Percentiles rank a stretch among this genome's conserved stretches.
Conservation (phyloP, 306 rosid species). For the Quercus engelmannii region DNA sequence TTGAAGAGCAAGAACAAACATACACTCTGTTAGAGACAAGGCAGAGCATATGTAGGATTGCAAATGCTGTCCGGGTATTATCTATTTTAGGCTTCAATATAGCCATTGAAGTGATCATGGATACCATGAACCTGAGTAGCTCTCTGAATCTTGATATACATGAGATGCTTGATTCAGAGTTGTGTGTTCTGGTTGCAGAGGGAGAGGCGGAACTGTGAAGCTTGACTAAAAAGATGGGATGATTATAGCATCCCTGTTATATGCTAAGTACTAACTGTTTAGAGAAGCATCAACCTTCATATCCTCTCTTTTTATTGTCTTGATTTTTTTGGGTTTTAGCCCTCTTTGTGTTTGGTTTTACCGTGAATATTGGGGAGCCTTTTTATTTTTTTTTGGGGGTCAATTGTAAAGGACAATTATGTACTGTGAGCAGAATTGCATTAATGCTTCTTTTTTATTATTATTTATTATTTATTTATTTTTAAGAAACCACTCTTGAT, state of each 20-base stretch:
- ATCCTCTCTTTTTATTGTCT: background rate
- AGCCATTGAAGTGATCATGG: conserved; percentile 55
- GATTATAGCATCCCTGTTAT: conserved; percentile 12
- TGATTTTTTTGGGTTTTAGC: background rate
- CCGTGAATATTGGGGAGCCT: background rate
- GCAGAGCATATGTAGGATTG: too few species aligned
- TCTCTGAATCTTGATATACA: conserved; percentile 53
- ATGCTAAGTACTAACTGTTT: background rate
- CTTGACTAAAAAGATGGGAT: conserved; percentile 48
- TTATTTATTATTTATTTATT: too few species aligned
- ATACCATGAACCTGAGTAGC: conserved; percentile 50
- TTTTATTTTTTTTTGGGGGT: background rate
- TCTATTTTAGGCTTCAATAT: conserved; percentile 61
- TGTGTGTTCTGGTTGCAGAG: conserved; percentile 72
- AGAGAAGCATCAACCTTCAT: background rate
- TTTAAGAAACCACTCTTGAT: too few species aligned
- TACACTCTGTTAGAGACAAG: too few species aligned
- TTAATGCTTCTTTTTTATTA: too few species aligned
- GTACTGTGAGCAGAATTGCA: too few species aligned
- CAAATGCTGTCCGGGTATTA: too few species aligned
- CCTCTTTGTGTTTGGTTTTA: too few species aligned
- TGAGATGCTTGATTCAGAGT: conserved; percentile 87
- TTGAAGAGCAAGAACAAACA: too few species aligned
- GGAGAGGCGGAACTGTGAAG: conserved; percentile 71
- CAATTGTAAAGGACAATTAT: background rate